Evolutionary conservation across 306 rosid species (phyloP).

Genomic region (Cyamopsis tetragonoloba): DNA sequence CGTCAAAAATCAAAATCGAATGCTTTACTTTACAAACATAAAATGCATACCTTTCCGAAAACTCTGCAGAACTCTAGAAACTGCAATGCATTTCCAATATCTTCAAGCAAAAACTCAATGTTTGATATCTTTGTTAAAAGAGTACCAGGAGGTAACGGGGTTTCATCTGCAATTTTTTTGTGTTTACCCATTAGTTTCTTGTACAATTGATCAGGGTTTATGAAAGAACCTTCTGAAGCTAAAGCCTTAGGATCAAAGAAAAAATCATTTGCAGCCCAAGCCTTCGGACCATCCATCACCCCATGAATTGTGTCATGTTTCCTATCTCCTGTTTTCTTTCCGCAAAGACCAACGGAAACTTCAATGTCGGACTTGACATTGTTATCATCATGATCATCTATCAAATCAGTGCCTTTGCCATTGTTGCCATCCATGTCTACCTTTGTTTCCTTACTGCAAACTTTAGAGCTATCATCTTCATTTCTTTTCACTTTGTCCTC

Average conservation of each 20-base stretch:
- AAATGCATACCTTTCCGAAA: slow-evolving; percentile 66
- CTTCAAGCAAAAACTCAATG: slow-evolving; percentile 49
- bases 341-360: not conserved
- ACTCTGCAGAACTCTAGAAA: slow-evolving; percentile 67
- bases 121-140: slow-evolving; percentile 41
- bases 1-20: no score
- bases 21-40: no score
- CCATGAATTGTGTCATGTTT: not conserved
- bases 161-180: slow-evolving; percentile 19
- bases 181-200: not conserved
- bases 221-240: slow-evolving; percentile 11
- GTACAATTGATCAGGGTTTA: not conserved
- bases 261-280: not conserved
- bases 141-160: slow-evolving; percentile 51
- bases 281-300: slow-evolving; percentile 12
- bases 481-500: slow-evolving; percentile 23
- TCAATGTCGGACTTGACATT: not conserved
- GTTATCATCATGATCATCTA: not conserved
- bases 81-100: slow-evolving; percentile 72
- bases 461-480: slow-evolving; percentile 5
- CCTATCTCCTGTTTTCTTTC: not conserved
- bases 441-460: not conserved
- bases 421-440: not conserved
- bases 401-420: not conserved
- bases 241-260: not conserved